phyloP scores from a whole-genome alignment of 1,284 basidiomycete species.

The Moesziomyces parantarcticus region DNA sequence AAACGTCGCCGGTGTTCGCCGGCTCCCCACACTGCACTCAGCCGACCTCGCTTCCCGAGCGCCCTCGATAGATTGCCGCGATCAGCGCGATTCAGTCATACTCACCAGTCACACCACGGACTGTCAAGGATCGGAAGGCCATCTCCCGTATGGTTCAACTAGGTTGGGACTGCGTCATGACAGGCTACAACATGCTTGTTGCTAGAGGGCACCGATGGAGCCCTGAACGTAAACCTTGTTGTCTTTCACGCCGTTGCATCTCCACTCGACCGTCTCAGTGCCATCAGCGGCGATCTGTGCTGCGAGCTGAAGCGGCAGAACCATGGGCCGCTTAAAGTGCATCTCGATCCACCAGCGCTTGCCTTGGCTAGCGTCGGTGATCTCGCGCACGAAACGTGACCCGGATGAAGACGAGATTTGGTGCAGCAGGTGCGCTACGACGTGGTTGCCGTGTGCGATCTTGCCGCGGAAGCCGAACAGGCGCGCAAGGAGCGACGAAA shows the following conservation, averaged over 20 bases:
- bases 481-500: constrained; percentile 18
- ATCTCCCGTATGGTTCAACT: too few species aligned
- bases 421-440: constrained; percentile 11
- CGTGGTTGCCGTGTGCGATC: constrained; percentile 32
- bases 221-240: constrained; percentile 14
- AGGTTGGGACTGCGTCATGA: too few species aligned
- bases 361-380: background rate
- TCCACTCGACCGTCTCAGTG: background rate
- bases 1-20: too few species aligned
- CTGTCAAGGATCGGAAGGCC: too few species aligned
- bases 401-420: background rate
- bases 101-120: too few species aligned
- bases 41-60: too few species aligned
- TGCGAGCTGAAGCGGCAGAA: constrained; percentile 8
- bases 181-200: background rate
- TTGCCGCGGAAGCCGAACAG: constrained; percentile 24
- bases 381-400: too few species aligned
- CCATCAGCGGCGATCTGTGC: constrained; percentile 1
- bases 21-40: too few species aligned
- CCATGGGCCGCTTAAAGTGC: constrained; percentile 21
- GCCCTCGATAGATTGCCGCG: too few species aligned
- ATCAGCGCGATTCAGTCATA: too few species aligned
- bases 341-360: constrained; percentile 16
- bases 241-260: constrained; percentile 4
- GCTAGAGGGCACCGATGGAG: background rate